Base-by-base conservation (phyloP, 352 stramenopile species). In the Globisporangium ultimum region DNA sequence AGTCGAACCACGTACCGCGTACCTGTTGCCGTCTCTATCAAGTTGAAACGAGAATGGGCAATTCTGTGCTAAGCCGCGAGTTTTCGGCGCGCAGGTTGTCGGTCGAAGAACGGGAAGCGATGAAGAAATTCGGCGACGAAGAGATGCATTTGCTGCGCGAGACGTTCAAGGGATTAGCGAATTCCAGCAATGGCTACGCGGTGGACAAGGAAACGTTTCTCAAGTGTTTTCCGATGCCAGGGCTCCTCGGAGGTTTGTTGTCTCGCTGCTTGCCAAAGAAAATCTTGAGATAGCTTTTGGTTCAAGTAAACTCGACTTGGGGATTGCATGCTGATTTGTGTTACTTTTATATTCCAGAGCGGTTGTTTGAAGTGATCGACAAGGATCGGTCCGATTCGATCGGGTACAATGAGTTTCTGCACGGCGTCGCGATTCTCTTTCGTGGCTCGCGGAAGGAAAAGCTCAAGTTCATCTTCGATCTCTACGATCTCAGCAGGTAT, bases 171-270 rank as follows among this genome's bases (percentile, higher is more conserved):
- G 85, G 81, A 2, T 62, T 93, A 32, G 80, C 83, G 1, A 79
- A 80, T 48, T 65, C 59, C 28, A 82, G 78, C 71, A 85, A 84
- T 56, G 81, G 83, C 20, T 66, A 68, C 15, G 74, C 75, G 2
- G 81, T 98, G 13, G 91, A 97, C 67, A 98, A 98, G 50, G 87
- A 97, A 42, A 97, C 89, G 0, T 98, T 98, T 67, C 82, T 97
- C 64, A 97, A 97, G 69, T 96, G 91, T 54, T 97, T 98, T 53
- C 87, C 89, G 0, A 78, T 97, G 61, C 89, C 88, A 20, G 91
- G 93, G 9, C 66, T 98, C 0, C 74, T 98, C 14, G 90, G 91
- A 13, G 80, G 81, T 91, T 57, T 12, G 64, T 36, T 47, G 5
- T 14, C 6, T 41, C 9, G 12, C 48, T 17, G 12, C 7, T 48